These are phyloP conservation scores for Pneumocystis jirovecii DNA, from an alignment of 1,139 yeast species.

Conservation along the genomic window DNA sequence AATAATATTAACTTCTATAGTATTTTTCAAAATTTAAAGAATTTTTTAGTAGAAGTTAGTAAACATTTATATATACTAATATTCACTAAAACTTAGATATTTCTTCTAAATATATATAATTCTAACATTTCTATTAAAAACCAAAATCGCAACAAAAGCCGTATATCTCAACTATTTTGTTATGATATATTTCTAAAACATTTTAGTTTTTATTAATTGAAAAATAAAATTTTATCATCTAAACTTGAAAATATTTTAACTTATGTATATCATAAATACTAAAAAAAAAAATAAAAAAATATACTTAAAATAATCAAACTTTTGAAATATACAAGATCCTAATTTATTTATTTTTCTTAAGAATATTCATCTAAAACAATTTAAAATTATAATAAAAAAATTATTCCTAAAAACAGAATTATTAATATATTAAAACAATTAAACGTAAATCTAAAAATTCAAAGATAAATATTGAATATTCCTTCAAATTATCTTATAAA, in stretches of 20 bases:
- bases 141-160: not conserved
- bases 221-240: not conserved
- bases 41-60: not conserved
- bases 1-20: not conserved
- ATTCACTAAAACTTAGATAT: not conserved
- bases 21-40: not conserved
- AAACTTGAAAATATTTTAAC: not conserved
- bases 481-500: not conserved
- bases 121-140: not conserved
- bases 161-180: not conserved
- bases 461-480: not conserved
- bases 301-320: not conserved
- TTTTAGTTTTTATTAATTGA: not conserved
- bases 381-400: not conserved
- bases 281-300: not conserved
- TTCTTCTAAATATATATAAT: not conserved
- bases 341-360: not conserved
- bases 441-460: not conserved
- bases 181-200: not conserved
- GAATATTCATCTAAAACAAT: not conserved
- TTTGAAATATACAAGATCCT: not conserved
- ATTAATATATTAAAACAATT: not conserved
- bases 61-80: not conserved
- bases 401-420: not conserved
- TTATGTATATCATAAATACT: not conserved